These are phyloP conservation scores for Botryococcus braunii DNA, from an alignment of 163 green algal genomes.

Conservation along the genomic window DNA sequence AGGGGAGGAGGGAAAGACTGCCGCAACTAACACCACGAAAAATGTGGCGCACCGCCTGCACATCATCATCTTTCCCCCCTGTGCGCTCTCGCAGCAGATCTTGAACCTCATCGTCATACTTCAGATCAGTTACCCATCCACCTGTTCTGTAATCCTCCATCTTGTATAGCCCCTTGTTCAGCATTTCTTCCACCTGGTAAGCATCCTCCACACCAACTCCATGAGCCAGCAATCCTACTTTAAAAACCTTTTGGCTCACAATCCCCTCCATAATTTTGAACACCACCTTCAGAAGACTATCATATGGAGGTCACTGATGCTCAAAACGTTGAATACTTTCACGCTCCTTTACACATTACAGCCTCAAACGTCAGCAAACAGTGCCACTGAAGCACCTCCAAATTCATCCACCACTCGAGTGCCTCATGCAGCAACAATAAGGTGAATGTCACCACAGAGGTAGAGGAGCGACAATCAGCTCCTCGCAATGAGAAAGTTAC, in stretches of 20 bases:
- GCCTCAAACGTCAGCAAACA: background rate
- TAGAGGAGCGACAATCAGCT: background rate
- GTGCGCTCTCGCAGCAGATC: conserved; percentile 34
- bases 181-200: conserved; percentile 54
- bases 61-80: conserved; percentile 33
- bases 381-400: background rate
- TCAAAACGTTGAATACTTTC: background rate
- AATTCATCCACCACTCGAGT: background rate
- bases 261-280: too few relatives aligned
- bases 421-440: background rate
- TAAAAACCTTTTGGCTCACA: too few relatives aligned
- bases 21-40: background rate
- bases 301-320: too few relatives aligned
- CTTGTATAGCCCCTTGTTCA: conserved; percentile 74
- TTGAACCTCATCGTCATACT: conserved; percentile 84
- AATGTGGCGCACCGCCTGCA: conserved; percentile 27
- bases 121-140: conserved; percentile 68
- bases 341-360: background rate
- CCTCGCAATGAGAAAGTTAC: background rate
- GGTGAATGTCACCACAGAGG: background rate
- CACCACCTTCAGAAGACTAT: too few relatives aligned
- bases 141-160: conserved; percentile 39
- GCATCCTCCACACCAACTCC: background rate
- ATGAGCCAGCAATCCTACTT: too few relatives aligned
- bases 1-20: background rate